A percentile compares a stretch with the other conserved stretches of the same genome.
Conservation (phyloP, 352 stramenopile genomes). For the Pythium phragmitis region DNA sequence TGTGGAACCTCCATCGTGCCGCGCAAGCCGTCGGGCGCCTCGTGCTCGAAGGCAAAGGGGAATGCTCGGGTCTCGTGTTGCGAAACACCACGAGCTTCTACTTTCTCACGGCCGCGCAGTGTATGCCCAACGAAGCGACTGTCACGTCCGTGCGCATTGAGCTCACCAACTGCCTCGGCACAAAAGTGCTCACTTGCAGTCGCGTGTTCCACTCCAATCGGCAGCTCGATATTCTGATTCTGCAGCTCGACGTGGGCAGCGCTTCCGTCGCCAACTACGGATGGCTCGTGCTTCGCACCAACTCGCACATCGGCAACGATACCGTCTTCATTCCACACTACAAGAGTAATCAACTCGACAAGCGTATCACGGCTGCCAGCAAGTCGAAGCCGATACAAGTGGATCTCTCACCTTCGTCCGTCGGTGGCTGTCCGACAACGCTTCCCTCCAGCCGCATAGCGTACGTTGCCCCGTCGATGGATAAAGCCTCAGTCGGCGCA, state of each 20-base stretch:
- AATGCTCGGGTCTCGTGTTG: background rate
- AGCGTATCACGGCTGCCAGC: background rate
- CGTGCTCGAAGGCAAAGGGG: background rate
- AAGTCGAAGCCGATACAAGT: background rate
- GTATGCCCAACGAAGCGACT: background rate
- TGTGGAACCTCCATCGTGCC: background rate
- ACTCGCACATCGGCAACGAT: background rate
- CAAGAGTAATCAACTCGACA: background rate
- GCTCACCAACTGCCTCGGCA: background rate
- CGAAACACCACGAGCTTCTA: background rate
- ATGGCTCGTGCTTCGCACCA: slow-evolving; percentile 16
- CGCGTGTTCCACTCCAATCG: background rate
- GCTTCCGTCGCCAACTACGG: background rate
- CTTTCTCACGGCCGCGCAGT: slow-evolving; percentile 1
- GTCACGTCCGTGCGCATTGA: background rate
- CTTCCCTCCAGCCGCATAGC: background rate
- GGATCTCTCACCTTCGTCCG: background rate
- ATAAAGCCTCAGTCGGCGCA: background rate
- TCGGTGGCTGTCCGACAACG: background rate
- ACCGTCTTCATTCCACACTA: background rate
- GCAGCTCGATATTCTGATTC: slow-evolving; percentile 2
- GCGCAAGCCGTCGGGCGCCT: background rate
- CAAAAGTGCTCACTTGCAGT: background rate
- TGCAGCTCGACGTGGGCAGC: background rate
- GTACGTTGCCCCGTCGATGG: background rate